Percentiles rank a stretch among this genome's conserved stretches.
phyloP scores from a whole-genome alignment of 2,329 filamentous ascomycete genomes.

The Colletotrichum lindemuthianum region DNA sequence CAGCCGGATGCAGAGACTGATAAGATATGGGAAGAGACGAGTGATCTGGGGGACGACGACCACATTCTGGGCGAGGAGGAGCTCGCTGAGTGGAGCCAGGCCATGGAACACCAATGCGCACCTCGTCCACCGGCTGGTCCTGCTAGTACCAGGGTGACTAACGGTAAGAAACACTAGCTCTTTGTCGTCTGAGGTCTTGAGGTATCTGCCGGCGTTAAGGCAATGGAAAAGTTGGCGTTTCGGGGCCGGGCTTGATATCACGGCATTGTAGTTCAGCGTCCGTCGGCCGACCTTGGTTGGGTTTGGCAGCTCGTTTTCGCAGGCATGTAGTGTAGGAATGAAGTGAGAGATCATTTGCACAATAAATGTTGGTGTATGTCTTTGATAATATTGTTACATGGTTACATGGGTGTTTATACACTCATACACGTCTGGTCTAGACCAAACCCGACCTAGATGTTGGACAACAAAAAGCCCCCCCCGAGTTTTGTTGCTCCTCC shows the following conservation, averaged over 20 bases:
- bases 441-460: slow-evolving; percentile 32
- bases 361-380: slow-evolving; percentile 36
- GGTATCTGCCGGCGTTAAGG: slow-evolving; percentile 25
- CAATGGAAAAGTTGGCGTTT: slow-evolving; percentile 11
- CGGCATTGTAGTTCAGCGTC: slow-evolving; percentile 9
- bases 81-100: slow-evolving; percentile 55
- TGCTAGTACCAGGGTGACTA: slow-evolving; percentile 27
- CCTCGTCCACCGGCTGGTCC: slow-evolving; percentile 30
- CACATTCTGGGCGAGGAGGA: slow-evolving; percentile 82
- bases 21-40: slow-evolving; percentile 87
- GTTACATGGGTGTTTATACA: slow-evolving; percentile 47
- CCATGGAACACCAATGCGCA: slow-evolving; percentile 33
- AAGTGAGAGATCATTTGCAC: not conserved
- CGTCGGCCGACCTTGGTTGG: no score
- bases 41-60: slow-evolving; percentile 89
- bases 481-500: slow-evolving; percentile 15
- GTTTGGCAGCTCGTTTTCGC: no score
- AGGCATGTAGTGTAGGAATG: not conserved
- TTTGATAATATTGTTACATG: slow-evolving; percentile 46
- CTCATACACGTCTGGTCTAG: slow-evolving; percentile 37
- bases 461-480: slow-evolving; percentile 26
- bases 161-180: slow-evolving; percentile 30
- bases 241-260: slow-evolving; percentile 5
- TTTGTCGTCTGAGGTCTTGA: not conserved
- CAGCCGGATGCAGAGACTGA: slow-evolving; percentile 76